Conservation (phyloP, 2,329 filamentous ascomycete species). For the Aspergillus transmontanensis region DNA sequence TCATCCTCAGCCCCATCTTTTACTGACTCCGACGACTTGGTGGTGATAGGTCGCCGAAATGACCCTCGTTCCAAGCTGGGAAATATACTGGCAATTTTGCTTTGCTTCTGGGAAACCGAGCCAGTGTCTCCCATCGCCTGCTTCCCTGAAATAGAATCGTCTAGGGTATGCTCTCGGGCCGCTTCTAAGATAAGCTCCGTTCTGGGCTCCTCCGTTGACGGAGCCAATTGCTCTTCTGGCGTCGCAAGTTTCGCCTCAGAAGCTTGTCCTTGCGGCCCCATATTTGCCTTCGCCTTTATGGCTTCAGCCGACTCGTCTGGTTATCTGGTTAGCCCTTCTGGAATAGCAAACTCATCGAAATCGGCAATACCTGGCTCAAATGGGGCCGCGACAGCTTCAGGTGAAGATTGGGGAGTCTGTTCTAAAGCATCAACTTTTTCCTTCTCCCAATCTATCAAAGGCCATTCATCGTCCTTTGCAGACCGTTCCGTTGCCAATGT, state of each 20-base stretch:
- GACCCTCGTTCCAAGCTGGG: slow-evolving; percentile 38
- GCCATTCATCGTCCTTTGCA: slow-evolving; percentile 37
- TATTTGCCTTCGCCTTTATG: slow-evolving; percentile 31
- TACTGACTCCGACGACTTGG: slow-evolving; percentile 27
- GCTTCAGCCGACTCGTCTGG: slow-evolving; percentile 9
- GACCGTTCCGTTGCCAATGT: slow-evolving; percentile 6
- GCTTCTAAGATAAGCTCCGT: neutral
- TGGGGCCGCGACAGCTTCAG: slow-evolving; percentile 25
- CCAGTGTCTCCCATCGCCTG: slow-evolving; percentile 18
- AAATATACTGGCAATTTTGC: slow-evolving; percentile 38
- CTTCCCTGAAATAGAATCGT: slow-evolving; percentile 14
- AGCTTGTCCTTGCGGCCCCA: slow-evolving; percentile 18
- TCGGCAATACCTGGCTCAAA: slow-evolving; percentile 30
- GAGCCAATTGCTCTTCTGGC: neutral
- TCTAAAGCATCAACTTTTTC: slow-evolving; percentile 26
- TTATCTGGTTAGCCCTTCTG: slow-evolving; percentile 24
- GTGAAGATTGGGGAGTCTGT: slow-evolving; percentile 24
- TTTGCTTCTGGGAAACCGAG: slow-evolving; percentile 21
- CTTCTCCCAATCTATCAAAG: slow-evolving; percentile 41
- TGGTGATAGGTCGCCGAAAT: slow-evolving; percentile 30
- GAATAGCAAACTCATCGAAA: slow-evolving; percentile 30
- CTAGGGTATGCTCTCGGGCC: slow-evolving; percentile 10
- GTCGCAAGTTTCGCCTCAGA: slow-evolving; percentile 4
- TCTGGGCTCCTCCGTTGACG: neutral
- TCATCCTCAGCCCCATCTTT: slow-evolving; percentile 46